Conservation (phyloP, 2,329 filamentous ascomycete genomes). For the Calonectria leucothoes region DNA sequence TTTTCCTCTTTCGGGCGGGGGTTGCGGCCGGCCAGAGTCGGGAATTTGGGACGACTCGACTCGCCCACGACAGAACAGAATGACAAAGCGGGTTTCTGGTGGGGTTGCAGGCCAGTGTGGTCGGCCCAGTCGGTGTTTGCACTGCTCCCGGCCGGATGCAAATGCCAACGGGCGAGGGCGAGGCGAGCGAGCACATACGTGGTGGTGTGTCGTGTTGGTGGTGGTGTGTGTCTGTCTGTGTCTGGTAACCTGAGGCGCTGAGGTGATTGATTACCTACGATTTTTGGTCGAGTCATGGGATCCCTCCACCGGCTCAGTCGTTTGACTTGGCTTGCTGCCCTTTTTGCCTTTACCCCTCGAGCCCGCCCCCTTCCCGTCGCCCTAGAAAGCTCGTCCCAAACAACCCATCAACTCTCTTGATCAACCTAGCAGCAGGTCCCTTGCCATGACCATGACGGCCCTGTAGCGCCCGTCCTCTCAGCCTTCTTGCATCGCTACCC, state of each 20-base stretch:
- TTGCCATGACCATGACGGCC: slow-evolving; percentile 25
- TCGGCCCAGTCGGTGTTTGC: slow-evolving; percentile 1
- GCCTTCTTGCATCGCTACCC: not conserved
- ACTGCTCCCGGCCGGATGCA: slow-evolving; percentile 1
- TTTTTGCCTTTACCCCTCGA: not conserved
- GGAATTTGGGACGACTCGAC: slow-evolving; percentile 11
- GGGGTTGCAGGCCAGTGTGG: not conserved
- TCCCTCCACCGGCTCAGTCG: slow-evolving; percentile 7
- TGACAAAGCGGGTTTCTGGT: slow-evolving; percentile 9
- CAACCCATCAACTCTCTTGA: slow-evolving; percentile 4
- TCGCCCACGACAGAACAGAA: not conserved
- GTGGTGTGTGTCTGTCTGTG: not conserved
- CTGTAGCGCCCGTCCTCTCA: slow-evolving; percentile 27
- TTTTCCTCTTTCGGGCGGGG: slow-evolving; percentile 45
- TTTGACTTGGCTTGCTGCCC: not conserved
- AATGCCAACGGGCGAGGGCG: not conserved
- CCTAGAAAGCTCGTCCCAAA: not conserved
- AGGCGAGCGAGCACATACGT: not conserved
- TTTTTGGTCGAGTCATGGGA: slow-evolving; percentile 38
- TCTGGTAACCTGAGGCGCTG: slow-evolving; percentile 1
- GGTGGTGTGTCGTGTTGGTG: not conserved
- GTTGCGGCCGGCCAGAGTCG: slow-evolving; percentile 35
- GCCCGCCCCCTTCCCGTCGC: slow-evolving; percentile 24
- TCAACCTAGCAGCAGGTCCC: slow-evolving; percentile 13
- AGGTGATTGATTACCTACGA: slow-evolving; percentile 29